phyloP scores from a whole-genome alignment of 2,329 filamentous ascomycete species.

The Dactylellina haptotyla region DNA sequence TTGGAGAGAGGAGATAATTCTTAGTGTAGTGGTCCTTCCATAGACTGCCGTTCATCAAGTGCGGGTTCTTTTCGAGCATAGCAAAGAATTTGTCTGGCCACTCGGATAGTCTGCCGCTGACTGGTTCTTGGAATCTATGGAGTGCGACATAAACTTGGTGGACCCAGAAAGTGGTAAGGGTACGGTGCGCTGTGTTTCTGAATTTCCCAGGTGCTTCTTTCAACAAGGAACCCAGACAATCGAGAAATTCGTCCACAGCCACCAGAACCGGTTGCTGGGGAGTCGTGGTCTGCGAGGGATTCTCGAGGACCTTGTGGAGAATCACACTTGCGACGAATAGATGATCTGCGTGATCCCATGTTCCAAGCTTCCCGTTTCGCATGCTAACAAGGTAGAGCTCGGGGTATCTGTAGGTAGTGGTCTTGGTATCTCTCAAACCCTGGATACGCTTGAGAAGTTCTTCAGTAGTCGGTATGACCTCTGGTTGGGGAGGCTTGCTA shows the following conservation, averaged over 20 bases:
- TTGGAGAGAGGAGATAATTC: constrained; percentile 59
- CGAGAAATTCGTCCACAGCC: constrained; percentile 59
- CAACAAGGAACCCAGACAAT: constrained; percentile 57
- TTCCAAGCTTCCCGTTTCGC: constrained; percentile 57
- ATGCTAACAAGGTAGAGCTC: constrained; percentile 59
- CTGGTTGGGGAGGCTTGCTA: not conserved
- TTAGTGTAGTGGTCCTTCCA: constrained; percentile 61
- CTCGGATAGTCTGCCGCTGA: not conserved
- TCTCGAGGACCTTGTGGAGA: constrained; percentile 58
- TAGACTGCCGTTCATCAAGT: constrained; percentile 59
- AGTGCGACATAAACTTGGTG: constrained; percentile 60
- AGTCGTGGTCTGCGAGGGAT: constrained; percentile 32
- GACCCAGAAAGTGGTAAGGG: constrained; percentile 61
- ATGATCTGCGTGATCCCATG: constrained; percentile 61
- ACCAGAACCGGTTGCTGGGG: constrained; percentile 57
- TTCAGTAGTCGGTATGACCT: constrained; percentile 12
- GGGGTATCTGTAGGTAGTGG: constrained; percentile 9
- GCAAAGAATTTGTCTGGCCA: constrained; percentile 55
- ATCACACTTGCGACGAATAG: constrained; percentile 60
- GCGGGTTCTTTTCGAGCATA: constrained; percentile 57
- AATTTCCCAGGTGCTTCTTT: constrained; percentile 59
- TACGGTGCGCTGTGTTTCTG: constrained; percentile 60
- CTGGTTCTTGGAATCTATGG: constrained; percentile 56
- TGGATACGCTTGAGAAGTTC: constrained; percentile 22
- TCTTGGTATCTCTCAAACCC: constrained; percentile 13